Conservation (phyloP, 495 filamentous ascomycete species). For the Tuber aestivum region DNA sequence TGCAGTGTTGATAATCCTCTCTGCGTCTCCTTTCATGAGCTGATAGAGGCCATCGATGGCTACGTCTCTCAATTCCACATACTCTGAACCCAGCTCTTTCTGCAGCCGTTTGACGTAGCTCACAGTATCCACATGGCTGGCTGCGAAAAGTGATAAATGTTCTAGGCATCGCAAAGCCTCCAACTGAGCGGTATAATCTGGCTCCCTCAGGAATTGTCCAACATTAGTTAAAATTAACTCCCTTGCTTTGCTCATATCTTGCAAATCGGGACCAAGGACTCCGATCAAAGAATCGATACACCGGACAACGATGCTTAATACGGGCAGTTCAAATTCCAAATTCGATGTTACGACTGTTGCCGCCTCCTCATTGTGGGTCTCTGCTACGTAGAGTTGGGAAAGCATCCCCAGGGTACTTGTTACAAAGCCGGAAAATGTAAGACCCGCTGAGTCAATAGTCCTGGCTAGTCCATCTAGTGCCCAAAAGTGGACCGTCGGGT, state of each 20-base stretch:
- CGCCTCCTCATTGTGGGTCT: slow-evolving; percentile 85
- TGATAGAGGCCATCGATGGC: slow-evolving; percentile 87
- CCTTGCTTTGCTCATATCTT: slow-evolving; percentile 84
- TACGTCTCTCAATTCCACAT: slow-evolving; percentile 63
- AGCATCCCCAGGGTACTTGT: slow-evolving; percentile 87
- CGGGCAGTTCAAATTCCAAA: slow-evolving; percentile 73
- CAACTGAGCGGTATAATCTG: slow-evolving; percentile 62
- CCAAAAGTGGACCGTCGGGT: slow-evolving; percentile 93
- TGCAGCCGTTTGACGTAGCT: slow-evolving; percentile 80
- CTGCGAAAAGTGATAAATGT: slow-evolving; percentile 87
- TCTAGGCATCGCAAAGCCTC: slow-evolving; percentile 80
- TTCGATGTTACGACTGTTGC: slow-evolving; percentile 74
- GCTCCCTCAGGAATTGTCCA: slow-evolving; percentile 73
- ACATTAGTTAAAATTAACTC: slow-evolving; percentile 86
- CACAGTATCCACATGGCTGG: slow-evolving; percentile 72
- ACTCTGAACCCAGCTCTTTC: slow-evolving; percentile 62
- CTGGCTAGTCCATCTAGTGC: slow-evolving; percentile 80
- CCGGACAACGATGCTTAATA: slow-evolving; percentile 72
- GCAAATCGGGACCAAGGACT: slow-evolving; percentile 88
- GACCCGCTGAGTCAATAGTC: slow-evolving; percentile 85
- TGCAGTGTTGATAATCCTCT: slow-evolving; percentile 66
- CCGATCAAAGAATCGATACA: slow-evolving; percentile 94
- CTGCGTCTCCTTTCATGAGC: slow-evolving; percentile 84
- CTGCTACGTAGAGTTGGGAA: slow-evolving; percentile 80
- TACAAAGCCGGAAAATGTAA: slow-evolving; percentile 85